Base-by-base conservation (phyloP, 495 filamentous ascomycete genomes). In the Xylaria telfairii region DNA sequence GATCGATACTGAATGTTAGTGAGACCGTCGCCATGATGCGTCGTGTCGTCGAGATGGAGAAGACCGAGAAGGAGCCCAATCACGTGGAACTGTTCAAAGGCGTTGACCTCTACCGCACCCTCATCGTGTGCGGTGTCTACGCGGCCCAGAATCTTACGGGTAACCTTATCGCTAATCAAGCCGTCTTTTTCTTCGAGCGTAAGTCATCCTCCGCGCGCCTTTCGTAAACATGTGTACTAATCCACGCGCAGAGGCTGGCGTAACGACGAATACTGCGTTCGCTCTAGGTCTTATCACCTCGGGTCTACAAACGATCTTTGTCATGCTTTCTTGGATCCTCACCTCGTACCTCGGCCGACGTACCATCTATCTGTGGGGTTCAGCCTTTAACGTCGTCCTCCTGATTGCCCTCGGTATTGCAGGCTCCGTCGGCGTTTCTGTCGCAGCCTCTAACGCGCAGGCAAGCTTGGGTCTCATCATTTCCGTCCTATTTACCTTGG, bases 391-490 rank as follows among this genome's bases (percentile, higher is more conserved):
- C 75, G 72, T 75, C 46, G 61, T 66, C 71, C 72, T 79, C 39
- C 75, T 79, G 24, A 44, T 79, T 57, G 79, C 80, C 34, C 85
- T 87, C 68, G 86, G 85, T 74, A 78, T 87, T 74, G 83, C 83
- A 15, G 85, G 51, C 72, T 86, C 83, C 46, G 72, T 83, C 72
- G 76, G 75, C 71, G 7, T 4, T 15, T 74, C 73, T 37, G 77
- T 67, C 4, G 75, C 85, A 46, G 59, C 82, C 72, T 75, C 32
- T 57, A 74, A 81, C 61, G 87, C 87, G 41, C 81, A 85, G 75
- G 87, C 87, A 32, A 85, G 83, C 42, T 78, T 89, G 39, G 86
- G 86, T 66, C 76, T 89, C 15, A 87, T 89, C 72, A 78, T 89
- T 73, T 87, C 86, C 64, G 82, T 89, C 70, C 77, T 85, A 51